Conservation (phyloP, 208 protist species). For the Acanthamoeba castellanii region DNA sequence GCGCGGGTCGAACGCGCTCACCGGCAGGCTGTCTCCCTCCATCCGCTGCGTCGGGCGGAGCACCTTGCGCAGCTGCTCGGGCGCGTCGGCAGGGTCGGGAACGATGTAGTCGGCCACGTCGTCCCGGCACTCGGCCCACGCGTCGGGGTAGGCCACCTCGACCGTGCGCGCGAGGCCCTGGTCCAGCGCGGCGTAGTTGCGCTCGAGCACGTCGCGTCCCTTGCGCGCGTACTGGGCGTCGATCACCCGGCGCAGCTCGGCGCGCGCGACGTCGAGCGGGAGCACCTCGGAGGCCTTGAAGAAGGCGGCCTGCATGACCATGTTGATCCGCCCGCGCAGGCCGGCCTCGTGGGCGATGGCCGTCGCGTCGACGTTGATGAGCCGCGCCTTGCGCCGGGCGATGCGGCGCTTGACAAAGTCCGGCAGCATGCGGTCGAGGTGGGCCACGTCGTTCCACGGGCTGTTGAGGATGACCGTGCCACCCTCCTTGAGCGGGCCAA, state of each 20-base stretch:
- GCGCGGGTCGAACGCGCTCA: conserved; percentile 80
- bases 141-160: conserved; percentile 72
- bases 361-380: conserved; percentile 87
- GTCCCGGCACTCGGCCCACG: conserved; percentile 63
- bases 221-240: conserved; percentile 87
- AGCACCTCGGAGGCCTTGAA: conserved; percentile 88
- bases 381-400: conserved; percentile 75
- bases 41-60: conserved; percentile 18
- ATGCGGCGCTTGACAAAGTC: conserved; percentile 81
- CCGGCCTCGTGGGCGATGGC: conserved; percentile 81
- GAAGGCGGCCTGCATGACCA: conserved; percentile 91
- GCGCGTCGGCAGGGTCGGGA: background rate
- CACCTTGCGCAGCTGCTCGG: background rate
- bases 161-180: conserved; percentile 57
- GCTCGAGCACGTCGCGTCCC: conserved; percentile 84
- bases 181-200: conserved; percentile 85
- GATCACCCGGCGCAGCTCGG: conserved; percentile 86
- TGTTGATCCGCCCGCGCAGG: conserved; percentile 87
- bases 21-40: conserved; percentile 81
- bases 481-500: conserved; percentile 78
- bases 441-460: conserved; percentile 67
- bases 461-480: conserved; percentile 89
- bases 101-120: background rate
- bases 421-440: conserved; percentile 84
- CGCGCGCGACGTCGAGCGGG: conserved; percentile 85